Base-by-base conservation (phyloP, 768 basidiomycete species). In the Lactifluus hygrophoroides region DNA sequence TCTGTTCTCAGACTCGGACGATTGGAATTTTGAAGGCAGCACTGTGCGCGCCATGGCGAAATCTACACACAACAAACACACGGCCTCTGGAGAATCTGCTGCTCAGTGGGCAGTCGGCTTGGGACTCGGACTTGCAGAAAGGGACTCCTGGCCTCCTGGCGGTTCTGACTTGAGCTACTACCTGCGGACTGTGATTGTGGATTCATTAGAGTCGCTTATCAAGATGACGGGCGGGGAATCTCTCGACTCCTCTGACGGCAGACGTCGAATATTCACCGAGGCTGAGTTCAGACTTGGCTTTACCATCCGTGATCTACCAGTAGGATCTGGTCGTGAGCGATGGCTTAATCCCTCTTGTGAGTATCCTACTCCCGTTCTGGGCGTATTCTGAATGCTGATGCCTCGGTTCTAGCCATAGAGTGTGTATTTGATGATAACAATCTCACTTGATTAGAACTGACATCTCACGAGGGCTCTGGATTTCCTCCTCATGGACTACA, bases 401-500 rank as follows among this genome's bases (percentile, higher is more conserved):
- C 32, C 34, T 43, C 17, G 56, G 34, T 14, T 49, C 19, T 51
- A 72, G 72, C 71, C 25, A 71, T 74, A 51, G 70, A 74, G 71
- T 73, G 64, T 65, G 69, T n/a, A n/a, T 66, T 27, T 46, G 3
- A 27, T n/a, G 21, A 44, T 45, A 30, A 23, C 37, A 10, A 21
- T 25, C 17, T 40, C 11, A 35, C 14, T 16, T 17, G 32, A 10
- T 19, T 49, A 61, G 28, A 19, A 60, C 47, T 47, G 50, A 67
- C 46, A 28, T 61, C 49, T 35, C 30, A 45, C 5, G 63, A 90
- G 89, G 69, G 91, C 93, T 7, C 69, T 95, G 43, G 93, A 94
- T 69, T 95, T 94, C 67, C 72, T 95, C 14, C 90, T 90, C 67
- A 84, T 95, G 75, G 84, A 92, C 63, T 95, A 95, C 70, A 87